Evolutionary conservation across 202 grass and related monocot genomes (phyloP), one percentile per base, ranked within the genome.

Genomic region (Dendrocalamus latiflorus): DNA sequence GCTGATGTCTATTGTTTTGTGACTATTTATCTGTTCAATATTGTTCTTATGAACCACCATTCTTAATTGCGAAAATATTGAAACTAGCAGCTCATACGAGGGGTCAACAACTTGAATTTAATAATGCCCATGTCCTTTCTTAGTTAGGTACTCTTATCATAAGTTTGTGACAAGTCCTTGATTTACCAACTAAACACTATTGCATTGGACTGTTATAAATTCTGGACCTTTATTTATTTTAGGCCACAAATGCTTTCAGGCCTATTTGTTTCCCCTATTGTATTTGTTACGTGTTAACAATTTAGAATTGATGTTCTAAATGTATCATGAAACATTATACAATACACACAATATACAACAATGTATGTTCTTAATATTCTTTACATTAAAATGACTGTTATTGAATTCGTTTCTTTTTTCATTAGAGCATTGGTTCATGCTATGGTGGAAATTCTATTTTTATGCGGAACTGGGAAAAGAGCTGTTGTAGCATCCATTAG

Each of bases 381-480:
- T 88, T 78, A 15, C 39, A 62, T 70, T 67, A 59, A 86, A 77
- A 65, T 84, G 44, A 37, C 10, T 75, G 28, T 76, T 74, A 50
- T 82, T 56, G 36, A 33, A 37, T 76, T 39, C 1, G 60, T 34
- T 50, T 66, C 17, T 78, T 59, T 89, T 50, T 70, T 88, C 63
- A 66, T 51, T 85, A 99, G 96, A 91, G 96, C 96, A 78, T 83
- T 99, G 83, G 93, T 99, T 92, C 91, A 94, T 86, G 91, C 89
- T 81, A 92, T 99, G 96, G 89, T 93, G 77, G 96, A 99, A 80
- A 93, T 99, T 84, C 92, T 99, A 74, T 99, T 96, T 85, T 86
- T 93, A 68, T 99, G 96, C 45, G 96, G 96, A 85, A 70, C 70
- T 78, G 87, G 89, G 48, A 94, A 90, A 81, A 84, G 64, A 61